A percentile compares a stretch with the other conserved stretches of the same genome.
phyloP scores from a whole-genome alignment of 495 filamentous ascomycete species.

The Penicillium pulvis region DNA sequence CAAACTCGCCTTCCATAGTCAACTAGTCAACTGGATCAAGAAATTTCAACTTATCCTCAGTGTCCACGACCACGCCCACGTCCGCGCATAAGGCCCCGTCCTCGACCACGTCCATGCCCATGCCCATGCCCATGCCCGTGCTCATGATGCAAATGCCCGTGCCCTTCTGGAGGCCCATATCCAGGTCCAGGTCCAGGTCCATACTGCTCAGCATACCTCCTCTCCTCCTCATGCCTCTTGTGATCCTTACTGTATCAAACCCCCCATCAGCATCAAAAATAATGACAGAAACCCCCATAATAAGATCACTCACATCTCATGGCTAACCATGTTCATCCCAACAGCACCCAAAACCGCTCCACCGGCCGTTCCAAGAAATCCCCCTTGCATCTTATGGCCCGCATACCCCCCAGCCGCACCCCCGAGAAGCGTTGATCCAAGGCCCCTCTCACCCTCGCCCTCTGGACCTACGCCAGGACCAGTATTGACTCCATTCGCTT shows the following conservation, averaged over 20 bases:
- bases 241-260: background rate
- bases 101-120: background rate
- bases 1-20: too few relatives aligned
- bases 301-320: constrained; percentile 1
- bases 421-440: constrained; percentile 39
- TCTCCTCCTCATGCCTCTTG: background rate
- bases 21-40: background rate
- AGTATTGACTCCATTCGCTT: background rate
- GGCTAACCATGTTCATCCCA: constrained; percentile 11
- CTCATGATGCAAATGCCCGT: background rate
- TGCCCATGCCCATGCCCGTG: background rate
- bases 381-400: constrained; percentile 44
- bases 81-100: background rate
- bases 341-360: constrained; percentile 6
- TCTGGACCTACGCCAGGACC: constrained; percentile 24
- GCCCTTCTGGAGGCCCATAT: too few relatives aligned
- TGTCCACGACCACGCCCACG: background rate
- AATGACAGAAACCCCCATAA: background rate
- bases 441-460: constrained; percentile 38
- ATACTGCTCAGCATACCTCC: background rate
- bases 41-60: background rate
- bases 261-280: background rate
- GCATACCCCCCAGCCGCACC: constrained; percentile 38
- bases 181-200: background rate
- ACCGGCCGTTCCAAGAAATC: constrained; percentile 23